Evolutionary conservation across 2,329 filamentous ascomycete genomes (phyloP), one percentile per base, ranked within the genome.

Genomic region (Trichoderma aggressivum): DNA sequence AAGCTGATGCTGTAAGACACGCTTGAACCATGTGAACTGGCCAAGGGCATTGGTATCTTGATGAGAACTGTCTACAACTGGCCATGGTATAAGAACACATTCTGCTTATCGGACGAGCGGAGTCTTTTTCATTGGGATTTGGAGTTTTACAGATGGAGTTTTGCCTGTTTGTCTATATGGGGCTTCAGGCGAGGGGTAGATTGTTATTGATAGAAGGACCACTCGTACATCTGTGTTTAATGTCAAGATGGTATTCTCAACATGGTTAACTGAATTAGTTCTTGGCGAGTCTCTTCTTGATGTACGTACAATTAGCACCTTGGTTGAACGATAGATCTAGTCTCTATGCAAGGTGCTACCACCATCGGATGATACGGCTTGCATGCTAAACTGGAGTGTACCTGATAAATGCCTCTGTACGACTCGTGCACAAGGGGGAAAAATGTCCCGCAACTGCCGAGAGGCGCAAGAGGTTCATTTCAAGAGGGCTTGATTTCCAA

Each of bases 1-100:
- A 78, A 75, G 71, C 64, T 77, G 28, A 50, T 75, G 53, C 26
- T 75, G 63, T 77, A 63, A 63, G 30, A 14, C 5, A 14, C 0
- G 32, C 18, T 47, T 59, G 2, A 30, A 47, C 18, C 3, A 7
- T n/a, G 28, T 12, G 10, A 18, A 12, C n/a, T 21, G 21, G 7
- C 56, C 11, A 12, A 12, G 16, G 32, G 36, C 30, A 21, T 43
- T 21, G 59, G 39, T n/a, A 55, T 60, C 47, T 62, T 66, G 21
- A 53, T 47, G 50, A 60, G 47, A 64, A 26, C 5, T 21, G 26
- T 43, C 30, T 16, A n/a, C 36, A 36, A 7, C n/a, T n/a, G 55
- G 26, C 3, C 26, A n/a, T 32, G 61, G 28, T 28, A 11, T 26
- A 18, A 21, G 10, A 16, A 50, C 21, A 12, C n/a, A 21, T 32